Conservation (phyloP, 148 eudicot genomes). For the Rhododendron mucronatum region DNA sequence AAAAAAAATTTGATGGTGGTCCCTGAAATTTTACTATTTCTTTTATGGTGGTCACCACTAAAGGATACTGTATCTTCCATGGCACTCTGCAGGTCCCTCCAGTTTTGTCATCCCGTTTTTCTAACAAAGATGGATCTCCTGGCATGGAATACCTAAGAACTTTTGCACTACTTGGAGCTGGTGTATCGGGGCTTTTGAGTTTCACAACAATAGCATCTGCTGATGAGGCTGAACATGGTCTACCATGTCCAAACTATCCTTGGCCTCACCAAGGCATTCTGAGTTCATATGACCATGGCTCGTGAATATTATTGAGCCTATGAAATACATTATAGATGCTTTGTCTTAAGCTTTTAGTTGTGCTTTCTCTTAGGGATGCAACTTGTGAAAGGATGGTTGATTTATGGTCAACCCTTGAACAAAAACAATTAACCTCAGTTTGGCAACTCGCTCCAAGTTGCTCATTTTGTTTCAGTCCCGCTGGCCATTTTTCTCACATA, state of each 20-base stretch:
- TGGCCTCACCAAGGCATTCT: conserved; percentile 97
- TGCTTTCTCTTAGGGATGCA: neutral
- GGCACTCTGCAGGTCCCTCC: conserved; percentile 48
- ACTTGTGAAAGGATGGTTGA: neutral
- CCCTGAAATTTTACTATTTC: neutral
- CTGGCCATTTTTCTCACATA: neutral
- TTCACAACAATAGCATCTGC: conserved; percentile 75
- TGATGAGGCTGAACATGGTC: conserved; percentile 95
- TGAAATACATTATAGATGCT: neutral
- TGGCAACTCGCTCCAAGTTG: neutral
- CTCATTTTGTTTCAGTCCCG: neutral
- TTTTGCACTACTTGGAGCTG: conserved; percentile 78
- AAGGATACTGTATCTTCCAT: neutral
- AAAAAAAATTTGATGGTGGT: neutral
- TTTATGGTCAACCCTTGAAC: neutral
- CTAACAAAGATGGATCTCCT: conserved; percentile 58
- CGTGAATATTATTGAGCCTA: conserved; percentile 48
- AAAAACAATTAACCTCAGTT: neutral
- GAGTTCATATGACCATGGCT: conserved; percentile 91
- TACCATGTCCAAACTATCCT: conserved; percentile 66
- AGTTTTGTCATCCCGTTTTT: conserved; percentile 47
- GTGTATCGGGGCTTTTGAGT: conserved; percentile 71
- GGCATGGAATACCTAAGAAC: conserved; percentile 54
- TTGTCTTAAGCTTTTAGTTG: neutral
- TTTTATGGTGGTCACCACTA: neutral